phyloP scores from a whole-genome alignment of 2,329 filamentous ascomycete genomes.

The Passalora sequoiae region DNA sequence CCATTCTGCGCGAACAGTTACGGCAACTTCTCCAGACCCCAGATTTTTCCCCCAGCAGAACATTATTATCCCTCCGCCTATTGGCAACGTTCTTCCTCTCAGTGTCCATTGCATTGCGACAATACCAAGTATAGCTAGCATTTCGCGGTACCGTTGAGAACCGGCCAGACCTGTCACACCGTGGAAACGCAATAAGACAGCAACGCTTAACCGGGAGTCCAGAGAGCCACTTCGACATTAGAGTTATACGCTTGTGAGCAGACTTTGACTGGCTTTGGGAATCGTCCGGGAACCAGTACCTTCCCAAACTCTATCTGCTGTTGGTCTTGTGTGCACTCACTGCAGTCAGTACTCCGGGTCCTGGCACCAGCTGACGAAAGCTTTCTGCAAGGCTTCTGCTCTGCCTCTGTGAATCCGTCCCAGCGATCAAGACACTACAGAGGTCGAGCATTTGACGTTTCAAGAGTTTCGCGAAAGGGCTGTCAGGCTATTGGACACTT shows the following conservation, averaged over 20 bases:
- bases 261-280: conserved; percentile 13
- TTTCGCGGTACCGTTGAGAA: neutral
- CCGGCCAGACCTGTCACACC: conserved; percentile 6
- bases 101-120: neutral
- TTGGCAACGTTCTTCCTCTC: conserved; percentile 10
- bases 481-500: neutral
- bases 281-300: conserved; percentile 13
- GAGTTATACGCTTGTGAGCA: conserved; percentile 22
- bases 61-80: conserved; percentile 8
- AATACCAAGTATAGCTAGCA: neutral
- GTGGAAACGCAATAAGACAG: conserved; percentile 11
- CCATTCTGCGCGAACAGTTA: conserved; percentile 4
- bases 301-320: conserved; percentile 21
- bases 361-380: conserved; percentile 24
- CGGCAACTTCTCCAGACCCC: conserved; percentile 26
- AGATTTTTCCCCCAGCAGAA: conserved; percentile 22
- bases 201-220: conserved; percentile 17
- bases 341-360: neutral
- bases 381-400: conserved; percentile 9
- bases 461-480: too few species aligned
- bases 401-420: neutral
- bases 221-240: conserved; percentile 17
- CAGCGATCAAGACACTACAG: neutral
- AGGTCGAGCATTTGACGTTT: conserved; percentile 1
- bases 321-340: conserved; percentile 7